Evolutionary conservation across 768 basidiomycete genomes (phyloP).

Genomic region (Exidia glandulosa): DNA sequence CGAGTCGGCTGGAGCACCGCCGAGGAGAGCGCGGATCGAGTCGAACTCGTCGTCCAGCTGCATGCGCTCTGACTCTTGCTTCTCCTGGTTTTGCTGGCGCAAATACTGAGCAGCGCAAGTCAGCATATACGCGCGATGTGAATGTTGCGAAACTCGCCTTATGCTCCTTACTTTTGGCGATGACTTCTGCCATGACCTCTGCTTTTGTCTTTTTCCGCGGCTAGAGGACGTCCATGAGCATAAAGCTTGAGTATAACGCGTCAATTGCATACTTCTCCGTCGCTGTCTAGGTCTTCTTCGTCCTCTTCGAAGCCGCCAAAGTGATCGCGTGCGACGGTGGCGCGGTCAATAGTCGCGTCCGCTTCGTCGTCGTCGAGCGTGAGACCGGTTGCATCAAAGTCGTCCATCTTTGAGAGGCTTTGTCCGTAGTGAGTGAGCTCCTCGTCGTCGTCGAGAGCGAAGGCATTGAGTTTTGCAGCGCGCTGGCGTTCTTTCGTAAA

Average conservation of each 20-base stretch:
- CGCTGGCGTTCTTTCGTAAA: constrained; percentile 87
- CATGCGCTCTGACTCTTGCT: constrained; percentile 75
- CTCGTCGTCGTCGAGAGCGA: constrained; percentile 88
- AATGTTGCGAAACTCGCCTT: constrained; percentile 44
- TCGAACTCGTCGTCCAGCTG: constrained; percentile 85
- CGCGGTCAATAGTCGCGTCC: constrained; percentile 52
- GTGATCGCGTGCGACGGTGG: constrained; percentile 57
- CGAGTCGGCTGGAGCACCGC: constrained; percentile 21
- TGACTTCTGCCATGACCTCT: constrained; percentile 96
- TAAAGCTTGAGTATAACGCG: not conserved
- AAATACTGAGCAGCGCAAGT: constrained; percentile 54
- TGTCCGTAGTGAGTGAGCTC: constrained; percentile 89
- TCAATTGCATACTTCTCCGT: constrained; percentile 33
- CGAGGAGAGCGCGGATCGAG: constrained; percentile 64
- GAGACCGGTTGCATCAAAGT: constrained; percentile 66
- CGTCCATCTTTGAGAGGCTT: constrained; percentile 73
- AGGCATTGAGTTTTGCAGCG: constrained; percentile 56
- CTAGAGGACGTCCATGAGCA: constrained; percentile 1
- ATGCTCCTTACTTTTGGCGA: constrained; percentile 93
- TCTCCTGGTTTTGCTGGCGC: constrained; percentile 80
- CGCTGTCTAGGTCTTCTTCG: constrained; percentile 41
- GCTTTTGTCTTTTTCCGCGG: constrained; percentile 83
- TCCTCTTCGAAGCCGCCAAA: constrained; percentile 83
- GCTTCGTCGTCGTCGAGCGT: constrained; percentile 45
- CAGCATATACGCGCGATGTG: not conserved